Conservation (phyloP, 2,329 filamentous ascomycete genomes). For the Aspergillus phoenicis region DNA sequence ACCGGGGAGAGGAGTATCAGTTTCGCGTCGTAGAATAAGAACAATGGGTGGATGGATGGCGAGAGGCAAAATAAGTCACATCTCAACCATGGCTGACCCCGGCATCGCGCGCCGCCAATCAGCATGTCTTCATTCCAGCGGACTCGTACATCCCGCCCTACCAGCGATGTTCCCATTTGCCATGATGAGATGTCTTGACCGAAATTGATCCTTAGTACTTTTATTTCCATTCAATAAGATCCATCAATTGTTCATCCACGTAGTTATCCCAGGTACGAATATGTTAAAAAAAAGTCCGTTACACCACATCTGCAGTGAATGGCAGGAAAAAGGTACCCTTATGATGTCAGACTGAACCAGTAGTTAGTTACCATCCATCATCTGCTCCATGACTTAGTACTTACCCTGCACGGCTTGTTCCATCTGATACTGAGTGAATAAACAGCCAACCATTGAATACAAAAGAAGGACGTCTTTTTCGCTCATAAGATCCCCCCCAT, state of each 20-base stretch:
- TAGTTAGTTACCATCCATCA: no score
- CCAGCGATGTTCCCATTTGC: neutral
- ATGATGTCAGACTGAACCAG: no score
- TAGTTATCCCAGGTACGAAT: no score
- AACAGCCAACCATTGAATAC: neutral
- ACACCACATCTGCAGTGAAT: no score
- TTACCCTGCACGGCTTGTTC: no score
- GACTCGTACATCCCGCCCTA: neutral
- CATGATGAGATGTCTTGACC: neutral
- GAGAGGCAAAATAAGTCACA: no score
- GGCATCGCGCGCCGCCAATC: neutral
- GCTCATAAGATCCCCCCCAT: neutral
- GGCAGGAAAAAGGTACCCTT: no score
- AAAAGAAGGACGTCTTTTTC: neutral
- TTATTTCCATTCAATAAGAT: neutral
- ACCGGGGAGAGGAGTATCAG: conserved; percentile 59
- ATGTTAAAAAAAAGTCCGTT: no score
- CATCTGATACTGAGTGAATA: neutral
- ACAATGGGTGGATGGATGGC: no score
- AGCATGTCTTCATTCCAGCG: neutral
- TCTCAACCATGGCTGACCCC: neutral
- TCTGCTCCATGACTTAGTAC: no score
- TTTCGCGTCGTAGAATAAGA: conserved; percentile 48
- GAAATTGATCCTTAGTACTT: neutral
- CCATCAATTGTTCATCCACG: neutral